phyloP scores from a whole-genome alignment of 169 alveolate species.

The Cryptosporidium viatorum region DNA sequence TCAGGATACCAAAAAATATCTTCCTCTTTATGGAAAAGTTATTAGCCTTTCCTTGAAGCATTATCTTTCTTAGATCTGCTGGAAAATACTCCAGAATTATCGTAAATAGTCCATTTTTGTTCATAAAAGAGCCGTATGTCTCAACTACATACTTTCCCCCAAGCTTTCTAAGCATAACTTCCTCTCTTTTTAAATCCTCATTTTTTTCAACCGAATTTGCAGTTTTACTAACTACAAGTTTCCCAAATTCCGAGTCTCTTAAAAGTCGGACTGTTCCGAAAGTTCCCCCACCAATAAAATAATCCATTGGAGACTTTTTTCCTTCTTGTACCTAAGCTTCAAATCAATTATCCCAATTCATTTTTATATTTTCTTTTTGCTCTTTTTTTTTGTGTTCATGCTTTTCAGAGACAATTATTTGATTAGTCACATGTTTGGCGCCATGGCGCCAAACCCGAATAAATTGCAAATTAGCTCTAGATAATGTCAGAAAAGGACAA shows the following conservation, averaged over 20 bases:
- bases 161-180: not conserved
- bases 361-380: not conserved
- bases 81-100: slow-evolving; percentile 39
- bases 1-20: slow-evolving; percentile 9
- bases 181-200: slow-evolving; percentile 8
- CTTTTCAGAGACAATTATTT: slow-evolving; percentile 27
- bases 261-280: slow-evolving; percentile 24
- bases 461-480: not conserved
- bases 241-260: slow-evolving; percentile 18
- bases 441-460: not conserved
- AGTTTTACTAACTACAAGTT: not conserved
- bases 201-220: slow-evolving; percentile 28
- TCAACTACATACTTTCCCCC: not conserved
- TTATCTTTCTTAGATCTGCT: slow-evolving; percentile 32
- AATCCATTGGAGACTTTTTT: not conserved
- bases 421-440: slow-evolving; percentile 24
- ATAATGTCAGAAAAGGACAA: slow-evolving; percentile 25
- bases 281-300: slow-evolving; percentile 5
- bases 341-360: not conserved
- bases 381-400: not conserved
- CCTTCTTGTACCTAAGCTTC: not conserved
- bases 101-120: slow-evolving; percentile 14
- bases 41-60: not conserved
- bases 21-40: not conserved
- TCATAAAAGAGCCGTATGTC: slow-evolving; percentile 2